Percentiles rank a stretch among this genome's conserved stretches.
phyloP scores from a whole-genome alignment of 2,329 filamentous ascomycete species.

The Camillea tinctor region DNA sequence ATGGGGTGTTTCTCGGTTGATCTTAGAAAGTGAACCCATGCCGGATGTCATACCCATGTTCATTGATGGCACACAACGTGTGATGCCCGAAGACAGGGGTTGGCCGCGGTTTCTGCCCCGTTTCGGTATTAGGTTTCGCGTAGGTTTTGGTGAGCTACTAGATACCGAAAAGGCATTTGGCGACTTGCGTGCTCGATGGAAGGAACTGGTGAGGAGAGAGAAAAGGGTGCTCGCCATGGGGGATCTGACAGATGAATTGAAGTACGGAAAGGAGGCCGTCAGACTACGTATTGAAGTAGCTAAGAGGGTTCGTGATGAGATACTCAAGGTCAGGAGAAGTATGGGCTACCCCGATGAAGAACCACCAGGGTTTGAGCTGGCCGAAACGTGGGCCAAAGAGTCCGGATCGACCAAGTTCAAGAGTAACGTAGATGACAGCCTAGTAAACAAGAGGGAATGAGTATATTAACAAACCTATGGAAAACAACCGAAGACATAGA shows the following conservation, averaged over 20 bases:
- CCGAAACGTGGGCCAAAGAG: slow-evolving; percentile 73
- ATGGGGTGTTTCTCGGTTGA: slow-evolving; percentile 90
- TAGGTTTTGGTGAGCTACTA: slow-evolving; percentile 78
- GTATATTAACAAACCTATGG: no score
- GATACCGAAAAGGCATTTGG: slow-evolving; percentile 75
- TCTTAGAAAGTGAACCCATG: slow-evolving; percentile 83
- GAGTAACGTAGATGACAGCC: slow-evolving; percentile 54
- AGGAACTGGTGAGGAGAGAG: slow-evolving; percentile 52
- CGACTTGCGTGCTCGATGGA: slow-evolving; percentile 74
- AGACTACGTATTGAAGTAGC: slow-evolving; percentile 79
- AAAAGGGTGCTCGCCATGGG: slow-evolving; percentile 45
- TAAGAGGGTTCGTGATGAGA: slow-evolving; percentile 71
- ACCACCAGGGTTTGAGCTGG: slow-evolving; percentile 65
- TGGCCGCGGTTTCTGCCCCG: slow-evolving; percentile 83
- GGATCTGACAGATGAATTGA: slow-evolving; percentile 65
- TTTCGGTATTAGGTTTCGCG: slow-evolving; percentile 64
- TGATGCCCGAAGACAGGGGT: slow-evolving; percentile 81
- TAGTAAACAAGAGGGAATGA: slow-evolving; percentile 38
- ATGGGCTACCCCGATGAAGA: slow-evolving; percentile 72
- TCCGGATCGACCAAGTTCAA: slow-evolving; percentile 47
- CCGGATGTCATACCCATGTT: slow-evolving; percentile 93
- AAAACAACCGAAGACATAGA: no score
- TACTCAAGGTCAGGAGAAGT: slow-evolving; percentile 71
- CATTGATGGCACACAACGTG: slow-evolving; percentile 81
- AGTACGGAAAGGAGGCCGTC: slow-evolving; percentile 71